A percentile compares a stretch with the other conserved stretches of the same genome.
phyloP scores from a whole-genome alignment of 2,329 filamentous ascomycete species.

The Penicillium sp. region DNA sequence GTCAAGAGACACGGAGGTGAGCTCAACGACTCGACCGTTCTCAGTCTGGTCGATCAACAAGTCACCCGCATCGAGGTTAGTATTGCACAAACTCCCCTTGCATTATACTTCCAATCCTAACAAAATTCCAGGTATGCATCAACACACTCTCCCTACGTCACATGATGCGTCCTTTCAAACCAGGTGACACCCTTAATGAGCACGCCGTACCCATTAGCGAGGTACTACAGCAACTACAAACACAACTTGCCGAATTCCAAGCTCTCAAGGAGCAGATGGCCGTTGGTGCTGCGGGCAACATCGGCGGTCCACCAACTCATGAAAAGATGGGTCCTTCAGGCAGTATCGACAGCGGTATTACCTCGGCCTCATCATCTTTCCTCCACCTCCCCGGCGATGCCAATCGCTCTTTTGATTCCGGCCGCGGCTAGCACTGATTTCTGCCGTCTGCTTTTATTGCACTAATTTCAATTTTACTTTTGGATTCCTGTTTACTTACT shows the following conservation, averaged over 20 bases:
- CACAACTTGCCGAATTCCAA: constrained; percentile 42
- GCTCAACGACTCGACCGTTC: constrained; percentile 80
- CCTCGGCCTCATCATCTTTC: constrained; percentile 31
- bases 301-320: constrained; percentile 18
- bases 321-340: constrained; percentile 12
- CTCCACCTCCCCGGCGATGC: constrained; percentile 23
- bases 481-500: constrained; percentile 3
- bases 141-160: constrained; percentile 77
- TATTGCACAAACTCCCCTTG: constrained; percentile 13
- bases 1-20: constrained; percentile 73
- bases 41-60: constrained; percentile 92
- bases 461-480: constrained; percentile 3
- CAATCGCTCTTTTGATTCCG: constrained; percentile 18
- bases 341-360: constrained; percentile 20
- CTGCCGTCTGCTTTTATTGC: constrained; percentile 1
- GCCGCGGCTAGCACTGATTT: constrained; percentile 14
- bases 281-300: constrained; percentile 26
- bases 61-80: constrained; percentile 92
- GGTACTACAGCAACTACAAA: constrained; percentile 49
- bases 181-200: constrained; percentile 63
- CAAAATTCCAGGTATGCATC: constrained; percentile 65
- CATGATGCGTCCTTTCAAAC: constrained; percentile 67
- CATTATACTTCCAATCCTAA: constrained; percentile 5
- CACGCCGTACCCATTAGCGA: constrained; percentile 75
- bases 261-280: constrained; percentile 42